Base-by-base conservation (phyloP, 371 early-diverging fungal species). In the Syncephalastrum racemosum region DNA sequence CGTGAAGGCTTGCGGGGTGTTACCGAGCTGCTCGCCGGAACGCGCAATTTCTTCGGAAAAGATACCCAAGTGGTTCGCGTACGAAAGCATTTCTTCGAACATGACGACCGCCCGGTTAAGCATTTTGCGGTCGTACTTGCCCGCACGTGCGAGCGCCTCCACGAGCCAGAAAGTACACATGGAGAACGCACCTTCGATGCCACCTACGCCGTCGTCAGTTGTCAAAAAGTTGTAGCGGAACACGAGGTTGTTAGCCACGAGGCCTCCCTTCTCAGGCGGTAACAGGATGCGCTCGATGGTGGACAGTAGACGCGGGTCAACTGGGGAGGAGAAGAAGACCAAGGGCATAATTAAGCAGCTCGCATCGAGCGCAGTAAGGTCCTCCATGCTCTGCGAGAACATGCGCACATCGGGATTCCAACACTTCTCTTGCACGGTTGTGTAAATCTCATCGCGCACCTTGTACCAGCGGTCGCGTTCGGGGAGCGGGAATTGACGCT, bases 131-230 rank as follows among this genome's bases (percentile, higher is more conserved):
- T 90, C 77, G 53, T 84, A 81, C 58, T 74, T 73, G 27, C 92
- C 91, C 3, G 91, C 90, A 20, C 93, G 79, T n/a, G 90, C 82
- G 25, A 93, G 63, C 0, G 90, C 88, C 59, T 93, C 93, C 15
- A 91, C 86, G 7, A 91, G 77, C 93, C 93, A 93, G 62, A 93
- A 91, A 1, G 92, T 88, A 64, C 91, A 91, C 86, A 93, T 86
- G 4, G 87, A 83, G 54, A 93, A 93, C 7, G 86, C 75, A 8
- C 89, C 89, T 70, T 87, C 89, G 20, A 75, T 53, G 18, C 84
- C 84, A 6, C 77, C 80, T 14, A 88, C 64, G 3, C 88, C 87
- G 53, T 83, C 86, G 51, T 77, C 82, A 2, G 80, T 79, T 4
- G 70, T 70, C 41, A 68, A 60, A 47, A 68, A 73, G 63, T 88